These are phyloP conservation scores for Catunica adiposa DNA, from an alignment of 2,329 filamentous ascomycete genomes.

Conservation along the genomic window DNA sequence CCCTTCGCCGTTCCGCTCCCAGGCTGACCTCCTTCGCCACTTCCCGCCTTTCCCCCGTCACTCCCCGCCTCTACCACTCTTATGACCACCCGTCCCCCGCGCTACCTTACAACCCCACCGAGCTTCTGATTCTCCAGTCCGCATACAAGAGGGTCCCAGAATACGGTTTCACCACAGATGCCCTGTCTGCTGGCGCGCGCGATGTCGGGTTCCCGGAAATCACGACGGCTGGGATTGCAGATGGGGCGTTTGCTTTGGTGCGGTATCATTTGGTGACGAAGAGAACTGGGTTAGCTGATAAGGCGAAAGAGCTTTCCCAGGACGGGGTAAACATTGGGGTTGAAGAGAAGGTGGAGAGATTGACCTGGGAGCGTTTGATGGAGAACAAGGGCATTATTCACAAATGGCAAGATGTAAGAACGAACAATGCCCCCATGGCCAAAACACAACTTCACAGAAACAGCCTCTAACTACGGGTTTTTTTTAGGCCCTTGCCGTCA, in stretches of 20 bases:
- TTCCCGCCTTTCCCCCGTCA: background rate
- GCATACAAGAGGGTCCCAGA: slow-evolving; percentile 62
- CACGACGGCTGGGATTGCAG: slow-evolving; percentile 64
- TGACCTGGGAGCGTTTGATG: slow-evolving; percentile 62
- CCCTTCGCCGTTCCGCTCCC: background rate
- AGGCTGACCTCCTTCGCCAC: background rate
- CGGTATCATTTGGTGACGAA: slow-evolving; percentile 57
- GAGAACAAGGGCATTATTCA: slow-evolving; percentile 57
- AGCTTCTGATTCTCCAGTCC: slow-evolving; percentile 65
- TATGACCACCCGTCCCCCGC: slow-evolving; percentile 46
- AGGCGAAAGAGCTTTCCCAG: slow-evolving; percentile 24
- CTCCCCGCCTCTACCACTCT: slow-evolving; percentile 49
- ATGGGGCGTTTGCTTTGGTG: slow-evolving; percentile 68
- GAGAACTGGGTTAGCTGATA: slow-evolving; percentile 39
- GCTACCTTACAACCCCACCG: slow-evolving; percentile 48
- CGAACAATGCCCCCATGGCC: background rate
- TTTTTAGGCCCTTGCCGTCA: slow-evolving; percentile 63
- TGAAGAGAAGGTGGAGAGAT: slow-evolving; percentile 46
- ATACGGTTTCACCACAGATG: slow-evolving; percentile 62
- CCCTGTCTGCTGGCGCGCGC: slow-evolving; percentile 61
- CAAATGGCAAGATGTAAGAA: slow-evolving; percentile 67
- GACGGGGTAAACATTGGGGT: slow-evolving; percentile 28
- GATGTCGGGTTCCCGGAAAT: slow-evolving; percentile 79
- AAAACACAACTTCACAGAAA: too few species aligned
- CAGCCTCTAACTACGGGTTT: background rate